Evolutionary conservation across 495 filamentous ascomycete species (phyloP), one percentile per base, ranked within the genome.

Genomic region (Recurvomyces mirabilis): DNA sequence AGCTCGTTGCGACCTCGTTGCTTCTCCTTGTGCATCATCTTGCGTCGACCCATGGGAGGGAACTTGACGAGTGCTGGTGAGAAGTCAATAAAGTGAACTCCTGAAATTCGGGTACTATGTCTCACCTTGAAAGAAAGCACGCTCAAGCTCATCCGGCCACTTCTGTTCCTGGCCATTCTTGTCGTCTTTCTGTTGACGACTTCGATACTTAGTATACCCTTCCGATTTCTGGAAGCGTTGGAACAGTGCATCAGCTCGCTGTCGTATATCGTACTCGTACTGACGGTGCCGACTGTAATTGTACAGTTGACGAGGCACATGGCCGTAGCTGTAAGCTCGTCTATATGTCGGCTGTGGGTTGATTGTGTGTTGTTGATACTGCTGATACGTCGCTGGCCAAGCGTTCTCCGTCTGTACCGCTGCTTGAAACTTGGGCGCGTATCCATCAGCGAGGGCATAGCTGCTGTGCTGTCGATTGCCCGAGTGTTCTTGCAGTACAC

Each of bases 1-100:
- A 94, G 69, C 68, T 94, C 88, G 58, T 98, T 98, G 13, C 91
- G 78, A 13, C 91, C 93, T 48, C 79, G 78, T 13, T 73, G 79
- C 59, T 82, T 80, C 51, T 79, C 38, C 29, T 48, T 41, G 36
- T 41, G 74, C 22, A 75, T 76, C 60, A 75, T 74, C 66, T 95
- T 94, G 54, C 74, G 72, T 33, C 85, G 71, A 15, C 87, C 85
- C 72, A 94, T 86, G 20, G 80, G 77, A 32, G 82, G 84, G 52
- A 84, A 84, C 42, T 79, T 70, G 43, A 88, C 72, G 23, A 94
- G 68, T 46, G 86, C 91, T 98, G 47, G 13, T 47, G 30, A 13
- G 13, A 21, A 25, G 13, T 1, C 2, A 3, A 9, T n/a, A 36
- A 5, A 25, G 49, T 35, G n/a, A 31, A 14, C 14, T 31, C 25